A percentile compares a stretch with the other conserved stretches of the same genome.
phyloP scores from a whole-genome alignment of 352 stramenopile species.

The Pythium aquatile region DNA sequence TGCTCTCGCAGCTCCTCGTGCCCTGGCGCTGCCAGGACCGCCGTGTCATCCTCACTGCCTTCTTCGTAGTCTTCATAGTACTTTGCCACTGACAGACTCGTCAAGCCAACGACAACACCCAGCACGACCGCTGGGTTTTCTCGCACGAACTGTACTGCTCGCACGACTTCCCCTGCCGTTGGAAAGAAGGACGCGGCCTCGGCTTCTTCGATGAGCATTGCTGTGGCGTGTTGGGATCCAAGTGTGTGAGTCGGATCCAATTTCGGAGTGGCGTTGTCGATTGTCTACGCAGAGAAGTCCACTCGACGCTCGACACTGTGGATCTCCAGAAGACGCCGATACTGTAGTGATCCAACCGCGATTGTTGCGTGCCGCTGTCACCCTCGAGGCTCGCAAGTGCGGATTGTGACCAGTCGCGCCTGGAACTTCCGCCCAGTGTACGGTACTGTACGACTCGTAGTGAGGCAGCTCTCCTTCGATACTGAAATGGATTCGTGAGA shows the following conservation, averaged over 20 bases:
- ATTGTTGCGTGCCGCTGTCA: conserved; percentile 22
- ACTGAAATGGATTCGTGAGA: neutral
- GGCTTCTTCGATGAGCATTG: conserved; percentile 40
- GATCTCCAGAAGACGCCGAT: neutral
- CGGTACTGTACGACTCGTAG: neutral
- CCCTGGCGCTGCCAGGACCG: neutral
- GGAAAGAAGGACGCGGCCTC: conserved; percentile 61
- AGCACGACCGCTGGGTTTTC: conserved; percentile 66
- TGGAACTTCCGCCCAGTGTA: conserved; percentile 4
- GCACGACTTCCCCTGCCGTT: conserved; percentile 57
- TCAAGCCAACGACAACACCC: conserved; percentile 62
- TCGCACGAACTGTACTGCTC: conserved; percentile 61
- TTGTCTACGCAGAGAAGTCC: neutral
- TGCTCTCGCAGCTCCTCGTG: neutral
- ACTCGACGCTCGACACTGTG: neutral
- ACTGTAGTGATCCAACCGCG: neutral
- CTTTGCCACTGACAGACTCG: conserved; percentile 63
- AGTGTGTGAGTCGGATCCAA: conserved; percentile 29
- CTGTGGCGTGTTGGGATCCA: neutral
- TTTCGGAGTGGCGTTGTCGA: conserved; percentile 9
- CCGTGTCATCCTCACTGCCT: conserved; percentile 20
- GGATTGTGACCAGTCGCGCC: conserved; percentile 16
- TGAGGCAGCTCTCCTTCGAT: neutral
- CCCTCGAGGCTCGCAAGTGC: conserved; percentile 1
- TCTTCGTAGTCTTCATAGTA: conserved; percentile 47